Evolutionary conservation across 2,329 filamentous ascomycete species (phyloP).

Genomic region (Dichotomopilus funicola): DNA sequence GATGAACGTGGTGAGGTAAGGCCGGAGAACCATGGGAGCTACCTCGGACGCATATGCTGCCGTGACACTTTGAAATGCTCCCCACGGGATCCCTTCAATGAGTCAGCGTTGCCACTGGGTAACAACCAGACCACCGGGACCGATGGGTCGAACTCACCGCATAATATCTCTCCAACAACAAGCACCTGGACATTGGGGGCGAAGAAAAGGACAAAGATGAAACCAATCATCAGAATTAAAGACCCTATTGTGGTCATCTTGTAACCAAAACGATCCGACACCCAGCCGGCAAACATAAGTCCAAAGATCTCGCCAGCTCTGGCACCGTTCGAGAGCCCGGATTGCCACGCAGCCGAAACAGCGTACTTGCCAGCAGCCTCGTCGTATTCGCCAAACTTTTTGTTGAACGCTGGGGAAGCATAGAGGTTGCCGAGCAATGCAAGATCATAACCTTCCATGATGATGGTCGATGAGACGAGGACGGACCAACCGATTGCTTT

Average conservation of each 20-base stretch:
- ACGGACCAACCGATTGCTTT: slow-evolving; percentile 44
- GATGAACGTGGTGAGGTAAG: slow-evolving; percentile 48
- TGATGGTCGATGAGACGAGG: slow-evolving; percentile 39
- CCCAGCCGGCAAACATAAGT: slow-evolving; percentile 33
- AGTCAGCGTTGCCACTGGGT: too few species aligned
- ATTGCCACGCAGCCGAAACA: slow-evolving; percentile 51
- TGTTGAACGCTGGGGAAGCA: slow-evolving; percentile 39
- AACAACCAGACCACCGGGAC: too few species aligned
- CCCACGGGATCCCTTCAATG: slow-evolving; percentile 31
- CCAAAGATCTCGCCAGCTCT: slow-evolving; percentile 50
- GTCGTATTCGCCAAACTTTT: slow-evolving; percentile 39
- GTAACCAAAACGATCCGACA: slow-evolving; percentile 40
- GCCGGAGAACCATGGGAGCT: slow-evolving; percentile 40
- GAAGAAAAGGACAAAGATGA: slow-evolving; percentile 50
- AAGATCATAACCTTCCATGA: slow-evolving; percentile 48
- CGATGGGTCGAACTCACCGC: slow-evolving; percentile 14
- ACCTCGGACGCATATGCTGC: slow-evolving; percentile 47
- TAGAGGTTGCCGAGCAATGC: slow-evolving; percentile 45
- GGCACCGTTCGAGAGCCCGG: slow-evolving; percentile 47
- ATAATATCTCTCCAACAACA: slow-evolving; percentile 44
- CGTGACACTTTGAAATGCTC: slow-evolving; percentile 38
- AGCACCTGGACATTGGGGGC: slow-evolving; percentile 41
- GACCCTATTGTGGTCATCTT: slow-evolving; percentile 43
- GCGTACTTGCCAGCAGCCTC: slow-evolving; percentile 34
- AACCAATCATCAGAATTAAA: slow-evolving; percentile 40